Evolutionary conservation across 2,329 filamentous ascomycete genomes (phyloP), one percentile per base, ranked within the genome.

Genomic region (Xylaria sp.): DNA sequence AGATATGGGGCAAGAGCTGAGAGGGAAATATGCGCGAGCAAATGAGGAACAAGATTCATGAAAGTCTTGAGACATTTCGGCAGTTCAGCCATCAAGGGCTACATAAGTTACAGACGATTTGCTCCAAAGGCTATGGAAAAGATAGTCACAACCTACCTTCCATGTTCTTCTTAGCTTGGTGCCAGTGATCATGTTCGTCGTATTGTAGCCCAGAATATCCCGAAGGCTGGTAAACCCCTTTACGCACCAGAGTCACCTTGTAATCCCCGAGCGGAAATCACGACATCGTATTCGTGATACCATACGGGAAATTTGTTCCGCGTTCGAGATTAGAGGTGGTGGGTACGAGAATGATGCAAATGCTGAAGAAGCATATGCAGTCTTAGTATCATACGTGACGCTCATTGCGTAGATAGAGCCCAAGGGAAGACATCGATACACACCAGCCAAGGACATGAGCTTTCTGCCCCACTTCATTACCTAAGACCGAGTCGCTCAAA

Each of bases 201-300:
- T 33, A 19, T n/a, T n/a, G n/a, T n/a, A n/a, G n/a, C n/a, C n/a
- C n/a, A n/a, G n/a, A n/a, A n/a, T n/a, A n/a, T n/a, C n/a, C n/a
- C n/a, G n/a, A n/a, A n/a, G n/a, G n/a, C n/a, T n/a, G n/a, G n/a
- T n/a, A n/a, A n/a, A n/a, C n/a, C n/a, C n/a, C n/a, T n/a, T n/a
- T n/a, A n/a, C n/a, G n/a, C n/a, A n/a, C n/a, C n/a, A n/a, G n/a
- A n/a, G n/a, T 40, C 38, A 47, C n/a, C 25, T 28, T 51, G 58
- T 64, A 55, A 47, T 59, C 58, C 49, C 58, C 53, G 62, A 64
- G 53, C n/a, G 2, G 45, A 47, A 52, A 57, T 57, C 46, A 56
- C 19, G 25, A 31, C 19, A 31, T 55, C n/a, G 15, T 43, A 53
- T 42, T 14, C 14, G 47, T 50, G 52, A 25, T 19, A 57, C 42